Percentiles rank a stretch among this genome's conserved stretches.
Evolutionary conservation across 257 asterid species (phyloP).

Genomic region (Lycium barbarum): DNA sequence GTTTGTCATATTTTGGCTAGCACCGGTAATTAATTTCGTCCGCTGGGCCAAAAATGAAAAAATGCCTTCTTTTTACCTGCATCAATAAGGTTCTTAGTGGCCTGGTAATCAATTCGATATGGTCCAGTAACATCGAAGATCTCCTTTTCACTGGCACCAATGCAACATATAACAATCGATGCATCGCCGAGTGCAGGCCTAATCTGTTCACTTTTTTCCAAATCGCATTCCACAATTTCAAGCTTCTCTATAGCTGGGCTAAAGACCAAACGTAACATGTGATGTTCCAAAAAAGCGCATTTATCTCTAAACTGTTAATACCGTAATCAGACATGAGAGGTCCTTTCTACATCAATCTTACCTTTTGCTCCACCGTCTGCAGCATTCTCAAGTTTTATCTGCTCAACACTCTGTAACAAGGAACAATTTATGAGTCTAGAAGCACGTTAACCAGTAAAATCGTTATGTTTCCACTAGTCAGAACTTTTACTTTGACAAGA

Average conservation of each 20-base stretch:
- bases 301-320: constrained; percentile 28
- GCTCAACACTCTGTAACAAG: constrained; percentile 71
- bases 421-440: constrained; percentile 31
- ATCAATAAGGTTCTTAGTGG: constrained; percentile 87
- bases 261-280: constrained; percentile 69
- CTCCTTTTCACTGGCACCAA: constrained; percentile 99
- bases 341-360: constrained; percentile 46
- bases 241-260: constrained; percentile 99
- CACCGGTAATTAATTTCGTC: too few species aligned
- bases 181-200: constrained; percentile 74
- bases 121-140: constrained; percentile 84
- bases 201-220: constrained; percentile 76
- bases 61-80: constrained; percentile 59
- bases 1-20: too few species aligned
- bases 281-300: constrained; percentile 44
- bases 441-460: neutral
- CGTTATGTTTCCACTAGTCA: constrained; percentile 16
- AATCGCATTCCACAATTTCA: constrained; percentile 93
- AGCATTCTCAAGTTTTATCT: constrained; percentile 63
- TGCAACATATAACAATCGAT: constrained; percentile 85
- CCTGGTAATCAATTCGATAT: constrained; percentile 82
- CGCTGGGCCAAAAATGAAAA: too few species aligned
- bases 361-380: constrained; percentile 60
- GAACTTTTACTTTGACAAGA: constrained; percentile 72
- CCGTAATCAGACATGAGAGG: neutral